Evolutionary conservation across 495 filamentous ascomycete genomes (phyloP), one percentile per base, ranked within the genome.

Genomic region (Staphylotrichum longicolle): DNA sequence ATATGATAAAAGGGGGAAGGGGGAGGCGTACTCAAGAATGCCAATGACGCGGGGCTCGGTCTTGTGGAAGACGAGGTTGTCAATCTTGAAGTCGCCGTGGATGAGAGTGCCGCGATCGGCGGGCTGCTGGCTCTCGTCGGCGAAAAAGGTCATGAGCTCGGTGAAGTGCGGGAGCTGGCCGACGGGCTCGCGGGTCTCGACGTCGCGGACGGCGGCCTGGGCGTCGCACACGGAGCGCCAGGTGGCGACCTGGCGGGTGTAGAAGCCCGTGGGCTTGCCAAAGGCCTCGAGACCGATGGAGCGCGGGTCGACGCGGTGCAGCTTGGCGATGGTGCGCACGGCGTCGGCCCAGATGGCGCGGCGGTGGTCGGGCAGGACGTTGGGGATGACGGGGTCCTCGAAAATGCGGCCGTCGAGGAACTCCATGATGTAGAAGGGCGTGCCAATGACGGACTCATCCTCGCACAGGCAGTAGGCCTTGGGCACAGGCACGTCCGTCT

Each of bases 41-140:
- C 93, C 94, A 75, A 97, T 93, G 10, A 98, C 93, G 50, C 86
- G 74, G 11, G 94, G 85, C 74, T 95, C 91, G 0, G 86, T 92
- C 75, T 88, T 86, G 74, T 96, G 91, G 72, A 93, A 98, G 48
- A 98, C 88, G 60, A 98, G 76, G 67, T 98, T 98, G 73, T 98
- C 94, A 68, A 98, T 93, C 77, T 98, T 98, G 78, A 93, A 98
- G 68, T 98, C 94, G 33, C 94, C 94, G 68, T 98, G 94, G 33
- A 98, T 86, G 27, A 96, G 79, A 3, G 86, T 87, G 30, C 83
- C 86, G 46, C 89, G 79, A 67, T 97, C 93, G 37, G 78, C 80
- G 3, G 94, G 93, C 70, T 95, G 91, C 37, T 77, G 80, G 62
- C 76, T 73, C 60, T 84, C 76, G 74, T 88, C 79, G 42, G 68